These are phyloP conservation scores for Auriscalpium microsporum DNA, from an alignment of 768 basidiomycete genomes.

Conservation along the genomic window DNA sequence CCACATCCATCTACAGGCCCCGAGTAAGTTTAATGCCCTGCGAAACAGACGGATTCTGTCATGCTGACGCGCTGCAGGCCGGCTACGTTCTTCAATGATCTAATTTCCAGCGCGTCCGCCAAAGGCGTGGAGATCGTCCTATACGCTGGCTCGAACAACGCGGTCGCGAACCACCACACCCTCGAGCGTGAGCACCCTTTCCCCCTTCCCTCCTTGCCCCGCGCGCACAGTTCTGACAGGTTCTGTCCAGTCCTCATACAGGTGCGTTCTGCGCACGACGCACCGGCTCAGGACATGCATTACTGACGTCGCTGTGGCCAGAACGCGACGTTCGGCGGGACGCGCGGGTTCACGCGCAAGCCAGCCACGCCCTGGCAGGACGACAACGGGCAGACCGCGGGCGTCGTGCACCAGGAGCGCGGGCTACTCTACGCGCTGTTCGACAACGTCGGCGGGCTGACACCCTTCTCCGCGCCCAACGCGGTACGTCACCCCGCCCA, in stretches of 20 bases:
- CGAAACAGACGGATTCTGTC: background rate
- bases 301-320: slow-evolving; percentile 16
- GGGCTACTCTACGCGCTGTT: slow-evolving; percentile 40
- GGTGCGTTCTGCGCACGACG: background rate
- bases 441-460: slow-evolving; percentile 31
- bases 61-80: background rate
- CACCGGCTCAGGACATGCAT: background rate
- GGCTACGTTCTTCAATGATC: slow-evolving; percentile 7
- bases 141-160: slow-evolving; percentile 8
- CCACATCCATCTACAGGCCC: background rate
- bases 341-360: slow-evolving; percentile 61
- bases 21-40: background rate
- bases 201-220: background rate
- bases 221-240: background rate
- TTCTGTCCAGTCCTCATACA: slow-evolving; percentile 5
- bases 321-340: slow-evolving; percentile 76
- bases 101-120: background rate
- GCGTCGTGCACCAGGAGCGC: slow-evolving; percentile 69
- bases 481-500: slow-evolving; percentile 43
- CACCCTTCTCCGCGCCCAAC: slow-evolving; percentile 28
- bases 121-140: slow-evolving; percentile 5
- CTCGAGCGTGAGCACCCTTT: slow-evolving; percentile 1
- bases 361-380: slow-evolving; percentile 64
- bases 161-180: slow-evolving; percentile 7
- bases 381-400: slow-evolving; percentile 49